Base-by-base conservation (phyloP, 495 filamentous ascomycete genomes). In the Trichoderma virens region DNA sequence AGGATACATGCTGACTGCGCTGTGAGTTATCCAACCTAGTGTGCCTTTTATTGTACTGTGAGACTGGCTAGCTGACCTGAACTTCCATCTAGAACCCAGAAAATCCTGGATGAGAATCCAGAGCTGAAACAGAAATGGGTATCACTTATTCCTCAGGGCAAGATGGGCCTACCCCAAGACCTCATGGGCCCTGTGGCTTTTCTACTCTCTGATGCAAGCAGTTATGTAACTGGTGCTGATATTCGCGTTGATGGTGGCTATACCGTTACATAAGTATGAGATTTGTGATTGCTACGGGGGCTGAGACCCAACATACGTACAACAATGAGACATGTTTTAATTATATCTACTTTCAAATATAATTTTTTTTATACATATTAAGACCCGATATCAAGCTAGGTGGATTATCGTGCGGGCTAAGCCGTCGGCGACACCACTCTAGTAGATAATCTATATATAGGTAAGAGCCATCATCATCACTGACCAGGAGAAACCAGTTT, bases 181-280 rank as follows among this genome's bases (percentile, higher is more conserved):
- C 80, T 98, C 23, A 96, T 93, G 91, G 93, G 93, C 1, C 86
- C 93, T 1, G 93, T 97, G 59, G 89, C 90, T 2, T 97, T 93
- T 78, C 76, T 98, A 68, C 85, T 90, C 31, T 93, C 90, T 64
- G 94, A 97, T 72, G 93, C 93, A 0, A 85, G 86, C 59, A 77
- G 75, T 39, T 97, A 96, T 78, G 86, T 97, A 54, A 98, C 92
- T 16, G 93, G 94, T 14, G 89, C 92, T 9, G 93, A 97, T 68
- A 77, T 97, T 64, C 82, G 92, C 18, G 91, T 97, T 25, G 93
- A 97, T 72, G 93, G 93, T 51, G 92, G 92, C 14, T 97, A 96
- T 74, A 96, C 92, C 27, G 74, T 91, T 62, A 95, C 89, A 65
- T 93, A 87, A 82, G 7, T 2, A 11, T 6, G 13, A 13, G 51